Evolutionary conservation across 495 filamentous ascomycete species (phyloP), one percentile per base, ranked within the genome.

Genomic region (Aspergillus incahuasiensis): DNA sequence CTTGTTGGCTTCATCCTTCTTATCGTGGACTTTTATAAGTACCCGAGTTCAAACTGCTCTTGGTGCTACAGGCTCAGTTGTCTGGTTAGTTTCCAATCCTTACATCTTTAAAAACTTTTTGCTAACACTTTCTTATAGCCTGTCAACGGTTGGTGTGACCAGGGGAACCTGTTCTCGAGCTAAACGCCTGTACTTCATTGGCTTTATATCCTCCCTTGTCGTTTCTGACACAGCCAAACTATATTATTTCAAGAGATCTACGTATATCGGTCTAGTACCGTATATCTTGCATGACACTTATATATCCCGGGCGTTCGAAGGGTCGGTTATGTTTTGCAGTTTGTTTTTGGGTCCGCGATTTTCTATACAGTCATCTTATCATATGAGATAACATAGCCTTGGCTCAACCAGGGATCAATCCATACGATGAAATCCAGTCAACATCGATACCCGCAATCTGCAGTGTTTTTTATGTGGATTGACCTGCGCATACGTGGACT

Each of bases 21-120:
- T 42, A 71, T 97, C 40, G 82, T 89, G 51, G 89, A 96, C 71
- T 98, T 98, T 68, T 97, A 97, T 71, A 84, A 80, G 54, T 83
- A 86, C 61, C 78, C 79, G 52, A 82, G 83, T 30, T 85, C 79
- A 11, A 76, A 74, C 54, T 98, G 94, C 67, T 74, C 68, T 3
- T 97, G 94, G 94, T 98, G 94, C 76, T 90, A 94, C 73, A 91
- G 92, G 63, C 65, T 98, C 62, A 94, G 87, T 69, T 98, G 94
- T 62, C 72, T 98, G 71, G 89, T 94, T 76, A 82, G 89, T 88
- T 7, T 20, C 38, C 16, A 12, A 6, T 40, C 2, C 5, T 40
- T n/a, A 25, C 43, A 45, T 48, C 35, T 52, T 50, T 44, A 11
- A 30, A 13, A 30, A 46, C 34, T 19, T 20, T 40, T 49, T 41